These are phyloP conservation scores for Neofusicoccum laricinum DNA, from an alignment of 2,329 filamentous ascomycete genomes.

Conservation along the genomic window DNA sequence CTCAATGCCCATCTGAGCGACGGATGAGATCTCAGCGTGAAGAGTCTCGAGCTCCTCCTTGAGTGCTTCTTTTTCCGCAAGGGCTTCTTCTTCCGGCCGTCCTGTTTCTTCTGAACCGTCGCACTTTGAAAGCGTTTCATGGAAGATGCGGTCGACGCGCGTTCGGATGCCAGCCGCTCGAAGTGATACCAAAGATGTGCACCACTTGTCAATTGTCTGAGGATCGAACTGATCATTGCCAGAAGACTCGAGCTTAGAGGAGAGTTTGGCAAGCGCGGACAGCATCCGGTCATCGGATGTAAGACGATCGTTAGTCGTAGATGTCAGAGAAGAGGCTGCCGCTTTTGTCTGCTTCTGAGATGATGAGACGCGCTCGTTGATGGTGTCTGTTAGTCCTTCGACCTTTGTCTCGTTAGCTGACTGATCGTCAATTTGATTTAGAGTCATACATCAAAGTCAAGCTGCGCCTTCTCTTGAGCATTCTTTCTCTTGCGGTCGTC, in stretches of 20 bases:
- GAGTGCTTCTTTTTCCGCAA: slow-evolving; percentile 51
- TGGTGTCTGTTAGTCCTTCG: slow-evolving; percentile 27
- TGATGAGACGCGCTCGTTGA: slow-evolving; percentile 33
- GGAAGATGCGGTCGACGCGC: slow-evolving; percentile 52
- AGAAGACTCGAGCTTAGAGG: slow-evolving; percentile 50
- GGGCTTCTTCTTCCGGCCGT: slow-evolving; percentile 42
- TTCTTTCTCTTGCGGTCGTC: slow-evolving; percentile 37
- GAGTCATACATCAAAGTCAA: slow-evolving; percentile 33
- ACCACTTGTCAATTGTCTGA: slow-evolving; percentile 55
- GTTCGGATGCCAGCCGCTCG: slow-evolving; percentile 41
- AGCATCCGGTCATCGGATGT: slow-evolving; percentile 59
- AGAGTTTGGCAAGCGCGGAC: slow-evolving; percentile 4
- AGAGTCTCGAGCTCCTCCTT: slow-evolving; percentile 67
- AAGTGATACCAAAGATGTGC: slow-evolving; percentile 42
- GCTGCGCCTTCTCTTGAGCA: slow-evolving; percentile 40
- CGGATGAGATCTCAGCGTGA: slow-evolving; percentile 65
- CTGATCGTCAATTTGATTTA: slow-evolving; percentile 16
- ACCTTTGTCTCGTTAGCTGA: slow-evolving; percentile 10
- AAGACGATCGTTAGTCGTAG: slow-evolving; percentile 51
- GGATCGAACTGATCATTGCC: slow-evolving; percentile 53
- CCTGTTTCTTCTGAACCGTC: slow-evolving; percentile 41
- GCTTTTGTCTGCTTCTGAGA: slow-evolving; percentile 50
- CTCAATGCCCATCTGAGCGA: slow-evolving; percentile 69
- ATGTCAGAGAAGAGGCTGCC: slow-evolving; percentile 46
- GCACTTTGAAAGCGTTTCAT: slow-evolving; percentile 35